Base-by-base conservation (phyloP, 805 yeast species). In the Kluyveromyces nonfermentans region DNA sequence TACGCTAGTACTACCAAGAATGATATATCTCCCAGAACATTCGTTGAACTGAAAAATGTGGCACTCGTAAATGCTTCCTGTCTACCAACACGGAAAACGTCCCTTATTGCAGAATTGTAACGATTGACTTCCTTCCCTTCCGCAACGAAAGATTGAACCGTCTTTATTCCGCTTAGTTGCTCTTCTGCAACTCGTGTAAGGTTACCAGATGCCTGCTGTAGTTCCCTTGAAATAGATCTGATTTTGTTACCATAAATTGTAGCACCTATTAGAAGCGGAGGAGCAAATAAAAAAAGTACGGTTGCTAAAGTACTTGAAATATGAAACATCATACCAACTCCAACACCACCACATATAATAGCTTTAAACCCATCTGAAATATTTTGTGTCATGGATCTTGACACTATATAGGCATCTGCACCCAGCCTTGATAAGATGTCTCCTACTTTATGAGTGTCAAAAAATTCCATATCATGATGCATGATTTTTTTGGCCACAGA, bases 361-460 rank as follows among this genome's bases (percentile, higher is more conserved):
- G 96, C 80, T 50, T 96, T 73, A 44, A 84, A 73, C 6, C 98
- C 98, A 62, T 90, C 97, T 46, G 94, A 83, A 22, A 90, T 73
- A 59, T 90, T 90, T 53, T 86, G 95, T 18, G 97, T 86, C 49
- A 93, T 75, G 0, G 96, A 80, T 51, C 87, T 76, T 8, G 96
- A 78, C 16, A 90, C 95, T 22, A 93, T 79, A 47, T 85, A 88
- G 1, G 96, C 85, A 62, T 93, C 98, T 35, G 85, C 82, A 14
- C 95, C 84, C 41, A 90, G 68, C 47, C 98, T 72, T 9, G 96
- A 87, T 35, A 90, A 88, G 56, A 90, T 71, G 59, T 90, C 98
- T 33, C 98, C 98, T 8, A 88, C 88, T 58, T 90, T 83, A 49
- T 94, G 87, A n/a, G 80, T 77, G 59, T 90, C 98, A 65, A 88